These are phyloP conservation scores for Trametes pubescens DNA, from an alignment of 1,284 basidiomycete genomes.

Conservation along the genomic window DNA sequence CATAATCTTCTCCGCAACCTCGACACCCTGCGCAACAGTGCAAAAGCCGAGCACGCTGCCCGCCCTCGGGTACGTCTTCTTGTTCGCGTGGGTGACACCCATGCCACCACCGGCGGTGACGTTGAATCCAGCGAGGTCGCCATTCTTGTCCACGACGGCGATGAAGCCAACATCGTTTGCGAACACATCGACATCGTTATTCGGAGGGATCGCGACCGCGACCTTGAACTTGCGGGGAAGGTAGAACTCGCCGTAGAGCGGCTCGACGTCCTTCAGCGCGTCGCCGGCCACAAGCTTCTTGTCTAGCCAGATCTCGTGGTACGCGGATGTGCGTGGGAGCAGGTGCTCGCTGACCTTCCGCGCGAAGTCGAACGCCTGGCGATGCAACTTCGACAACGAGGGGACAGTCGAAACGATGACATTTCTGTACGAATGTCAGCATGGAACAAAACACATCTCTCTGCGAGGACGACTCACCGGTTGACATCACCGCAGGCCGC, in stretches of 20 bases:
- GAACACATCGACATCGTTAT: conserved; percentile 97
- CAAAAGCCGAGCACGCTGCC: conserved; percentile 94
- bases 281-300: conserved; percentile 94
- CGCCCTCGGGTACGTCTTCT: conserved; percentile 96
- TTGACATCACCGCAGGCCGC: conserved; percentile 99
- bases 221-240: conserved; percentile 99
- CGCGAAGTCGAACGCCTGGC: conserved; percentile 88
- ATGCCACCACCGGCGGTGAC: conserved; percentile 95
- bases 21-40: conserved; percentile 85
- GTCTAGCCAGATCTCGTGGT: conserved; percentile 99
- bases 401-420: conserved; percentile 96
- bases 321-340: conserved; percentile 91
- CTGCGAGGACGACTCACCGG: conserved; percentile 65
- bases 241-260: conserved; percentile 97
- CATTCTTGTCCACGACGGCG: conserved; percentile 82
- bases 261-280: conserved; percentile 93
- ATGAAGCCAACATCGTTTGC: conserved; percentile 97
- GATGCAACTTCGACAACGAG: conserved; percentile 84
- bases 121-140: conserved; percentile 88
- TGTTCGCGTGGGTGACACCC: conserved; percentile 99
- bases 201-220: conserved; percentile 95
- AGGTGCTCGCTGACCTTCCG: conserved; percentile 88
- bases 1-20: conserved; percentile 94
- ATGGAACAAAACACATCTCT: neutral
- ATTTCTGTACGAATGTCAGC: conserved; percentile 60